Percentiles rank a stretch among this genome's conserved stretches.
These are phyloP conservation scores for Cicer arietinum DNA, from an alignment of 306 rosid genomes.

Conservation along the genomic window DNA sequence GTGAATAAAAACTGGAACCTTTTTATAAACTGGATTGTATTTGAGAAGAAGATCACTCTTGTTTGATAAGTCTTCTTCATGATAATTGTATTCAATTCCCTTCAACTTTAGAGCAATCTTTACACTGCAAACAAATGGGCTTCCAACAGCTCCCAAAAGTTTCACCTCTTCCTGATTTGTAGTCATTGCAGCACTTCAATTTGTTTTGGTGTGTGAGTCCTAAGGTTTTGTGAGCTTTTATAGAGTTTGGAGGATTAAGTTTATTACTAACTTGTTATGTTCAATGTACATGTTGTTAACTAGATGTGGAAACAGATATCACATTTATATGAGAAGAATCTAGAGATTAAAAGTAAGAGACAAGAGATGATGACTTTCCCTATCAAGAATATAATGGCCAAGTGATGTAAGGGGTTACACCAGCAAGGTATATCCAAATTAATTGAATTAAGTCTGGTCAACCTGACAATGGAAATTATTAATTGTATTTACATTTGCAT, in stretches of 20 bases:
- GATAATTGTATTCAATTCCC: slow-evolving; percentile 50
- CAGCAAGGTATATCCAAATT: not conserved
- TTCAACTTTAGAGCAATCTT: slow-evolving; percentile 62
- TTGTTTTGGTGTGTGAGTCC: not conserved
- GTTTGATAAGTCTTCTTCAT: slow-evolving; percentile 33
- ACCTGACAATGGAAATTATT: too few relatives aligned
- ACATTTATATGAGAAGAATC: not conserved
- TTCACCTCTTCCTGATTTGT: slow-evolving; percentile 45
- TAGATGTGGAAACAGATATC: not conserved
- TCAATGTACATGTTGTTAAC: not conserved
- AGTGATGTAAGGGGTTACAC: slow-evolving; percentile 15
- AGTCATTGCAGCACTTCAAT: slow-evolving; percentile 31
- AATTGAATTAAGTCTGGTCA: too few relatives aligned
- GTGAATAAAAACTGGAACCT: slow-evolving; percentile 49
- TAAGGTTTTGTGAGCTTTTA: not conserved
- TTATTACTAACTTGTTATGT: not conserved
- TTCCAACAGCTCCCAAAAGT: slow-evolving; percentile 49
- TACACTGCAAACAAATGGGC: slow-evolving; percentile 56
- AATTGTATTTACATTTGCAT: too few relatives aligned
- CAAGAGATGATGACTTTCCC: too few relatives aligned
- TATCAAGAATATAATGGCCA: not conserved
- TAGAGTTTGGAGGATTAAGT: not conserved
- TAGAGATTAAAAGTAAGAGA: not conserved
- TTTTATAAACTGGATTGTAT: slow-evolving; percentile 67
- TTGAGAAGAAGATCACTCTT: slow-evolving; percentile 58